Conservation (phyloP, 176 grass and related monocot genomes). For the Phyllostachys edulis region DNA sequence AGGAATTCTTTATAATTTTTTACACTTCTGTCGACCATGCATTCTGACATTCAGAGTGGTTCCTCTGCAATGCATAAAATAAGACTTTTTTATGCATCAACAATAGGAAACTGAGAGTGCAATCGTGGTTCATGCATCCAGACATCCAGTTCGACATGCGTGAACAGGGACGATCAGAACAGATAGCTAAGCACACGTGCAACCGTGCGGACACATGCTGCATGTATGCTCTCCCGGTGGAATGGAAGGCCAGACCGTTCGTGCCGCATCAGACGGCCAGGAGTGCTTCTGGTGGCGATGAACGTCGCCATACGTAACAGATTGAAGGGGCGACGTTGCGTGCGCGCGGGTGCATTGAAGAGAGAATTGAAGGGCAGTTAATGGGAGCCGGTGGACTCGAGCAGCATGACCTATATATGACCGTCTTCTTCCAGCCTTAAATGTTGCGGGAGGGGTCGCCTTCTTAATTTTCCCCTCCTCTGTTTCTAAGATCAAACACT, state of each 20-base stretch:
- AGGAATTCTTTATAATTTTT: not conserved
- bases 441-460: conserved; percentile 32
- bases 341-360: conserved; percentile 38
- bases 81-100: not conserved
- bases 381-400: conserved; percentile 43
- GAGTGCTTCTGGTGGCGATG: not conserved
- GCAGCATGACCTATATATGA: conserved; percentile 27
- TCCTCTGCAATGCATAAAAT: not conserved
- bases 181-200: conserved; percentile 33
- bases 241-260: not conserved
- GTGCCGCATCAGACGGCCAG: conserved; percentile 11
- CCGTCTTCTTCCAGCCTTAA: conserved; percentile 50
- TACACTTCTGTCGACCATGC: not conserved
- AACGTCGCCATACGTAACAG: not conserved
- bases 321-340: conserved; percentile 15
- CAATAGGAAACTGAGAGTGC: conserved; percentile 3
- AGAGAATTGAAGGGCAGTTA: conserved; percentile 52
- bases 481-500: conserved; percentile 21
- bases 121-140: not conserved
- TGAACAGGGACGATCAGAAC: not conserved
- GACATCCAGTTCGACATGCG: not conserved
- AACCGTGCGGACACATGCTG: not conserved
- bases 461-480: not conserved
- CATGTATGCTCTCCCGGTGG: not conserved
- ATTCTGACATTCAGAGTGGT: not conserved